Evolutionary conservation across 768 basidiomycete species (phyloP), one percentile per base, ranked within the genome.

Genomic region (Pilatotrama ljubarskyi): DNA sequence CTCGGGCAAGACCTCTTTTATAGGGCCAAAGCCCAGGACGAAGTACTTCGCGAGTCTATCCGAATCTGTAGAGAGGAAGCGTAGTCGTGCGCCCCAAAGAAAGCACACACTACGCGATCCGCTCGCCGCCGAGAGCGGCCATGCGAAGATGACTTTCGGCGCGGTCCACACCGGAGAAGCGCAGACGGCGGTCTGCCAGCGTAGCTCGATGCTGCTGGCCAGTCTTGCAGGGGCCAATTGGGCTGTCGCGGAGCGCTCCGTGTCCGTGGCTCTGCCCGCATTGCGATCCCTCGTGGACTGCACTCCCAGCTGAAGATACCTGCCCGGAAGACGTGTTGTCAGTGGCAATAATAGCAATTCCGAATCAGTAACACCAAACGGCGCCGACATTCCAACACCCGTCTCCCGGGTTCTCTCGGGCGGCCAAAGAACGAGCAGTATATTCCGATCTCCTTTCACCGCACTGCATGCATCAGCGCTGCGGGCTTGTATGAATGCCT

Each of bases 311-410:
- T n/a, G n/a, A n/a, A n/a, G n/a, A n/a, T n/a, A n/a, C n/a, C n/a
- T n/a, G n/a, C n/a, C n/a, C n/a, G 43, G 32, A 22, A 18, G 47
- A 17, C 3, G 42, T 47, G 35, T 37, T 25, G 43, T 55, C 54
- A 47, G 54, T 35, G 42, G 53, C 53, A 8, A 42, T 32, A 24
- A 2, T 14, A 25, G 25, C 44, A 38, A 56, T 56, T 56, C 55
- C 55, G 44, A 56, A 48, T 56, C n/a, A n/a, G n/a, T n/a, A n/a
- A 15, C 9, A n/a, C 40, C 4, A 32, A 32, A 37, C 44, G 40
- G n/a, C 10, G 29, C 29, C 29, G 10, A 5, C 29, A 32, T 32
- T 32, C 25, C n/a, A 55, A 37, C 8, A 3, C 13, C 24, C 24
- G 3, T 22, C 6, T 8, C 10, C 25, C 54, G 44, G 54, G 29